Base-by-base conservation (phyloP, 2,329 filamentous ascomycete species). In the Lachnellula cervina region DNA sequence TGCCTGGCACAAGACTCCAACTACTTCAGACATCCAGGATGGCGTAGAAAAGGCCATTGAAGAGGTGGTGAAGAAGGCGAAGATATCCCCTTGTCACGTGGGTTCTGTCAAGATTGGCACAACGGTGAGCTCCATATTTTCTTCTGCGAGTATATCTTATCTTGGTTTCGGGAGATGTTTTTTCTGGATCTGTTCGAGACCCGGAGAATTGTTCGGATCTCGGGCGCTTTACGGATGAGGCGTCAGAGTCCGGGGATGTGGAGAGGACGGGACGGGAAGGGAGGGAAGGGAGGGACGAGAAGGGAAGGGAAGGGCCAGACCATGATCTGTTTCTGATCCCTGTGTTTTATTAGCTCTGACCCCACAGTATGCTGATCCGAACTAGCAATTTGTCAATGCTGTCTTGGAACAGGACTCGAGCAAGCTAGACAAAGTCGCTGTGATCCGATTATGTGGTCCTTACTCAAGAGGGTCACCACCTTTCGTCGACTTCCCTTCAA, bases 391-490 rank as follows among this genome's bases (percentile, higher is more conserved):
- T 56, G 72, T 79, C 46, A 80, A 80, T 56, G 77, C 77, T 5
- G 74, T 80, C 7, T 70, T 79, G 11, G 77, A 78, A 48, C 73
- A 74, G 9, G 77, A 82, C 66, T 70, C 72, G 3, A 70, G 73
- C 23, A 73, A 78, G 14, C 68, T 82, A 5, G 75, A 75, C 11
- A 72, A 72, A 49, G 80, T 83, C 6, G 80, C 78, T 11, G 74
- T 82, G 16, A 64, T 82, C 44, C 74, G 80, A 14, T 69, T 80
- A 17, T 77, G 74, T 42, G 73, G 74, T 2, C 71, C 72, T 2
- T 80, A 78, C 59, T 73, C 74, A 6, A 73, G 71, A 57, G 73
- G 80, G 54, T 73, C 76, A 5, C 77, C 77, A 8, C 76, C 77
- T 1, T 79, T 78, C 51, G 68, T 75, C 5, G 77, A 79, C 51